A percentile compares a stretch with the other conserved stretches of the same genome.
Evolutionary conservation across 495 filamentous ascomycete genomes (phyloP).

Genomic region (Trichoderma gamsii): DNA sequence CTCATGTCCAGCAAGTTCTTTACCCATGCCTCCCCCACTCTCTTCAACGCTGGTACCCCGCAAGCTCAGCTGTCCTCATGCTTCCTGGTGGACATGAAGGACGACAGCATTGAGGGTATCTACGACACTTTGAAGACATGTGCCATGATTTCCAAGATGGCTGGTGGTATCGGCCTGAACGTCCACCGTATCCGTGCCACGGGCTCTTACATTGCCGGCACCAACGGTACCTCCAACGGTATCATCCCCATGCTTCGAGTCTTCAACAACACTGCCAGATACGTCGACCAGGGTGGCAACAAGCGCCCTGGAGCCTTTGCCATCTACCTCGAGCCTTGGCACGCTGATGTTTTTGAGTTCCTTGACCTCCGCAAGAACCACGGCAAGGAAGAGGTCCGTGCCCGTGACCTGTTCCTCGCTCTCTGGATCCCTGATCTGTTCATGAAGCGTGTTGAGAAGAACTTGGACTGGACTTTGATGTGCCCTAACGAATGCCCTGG

Average conservation of each 20-base stretch:
- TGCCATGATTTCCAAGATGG: conserved; percentile 99
- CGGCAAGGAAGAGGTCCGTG: conserved; percentile 95
- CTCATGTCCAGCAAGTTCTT: conserved; percentile 97
- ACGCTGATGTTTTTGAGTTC: conserved; percentile 95
- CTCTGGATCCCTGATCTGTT: conserved; percentile 98
- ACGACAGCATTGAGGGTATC: conserved; percentile 98
- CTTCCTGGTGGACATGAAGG: conserved; percentile 98
- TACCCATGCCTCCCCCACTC: conserved; percentile 93
- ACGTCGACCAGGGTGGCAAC: conserved; percentile 98
- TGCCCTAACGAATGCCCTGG: conserved; percentile 94
- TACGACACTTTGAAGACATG: conserved; percentile 99
- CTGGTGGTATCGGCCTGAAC: conserved; percentile 93
- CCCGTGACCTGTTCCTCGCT: conserved; percentile 95
- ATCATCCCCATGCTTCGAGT: conserved; percentile 97
- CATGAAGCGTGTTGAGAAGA: conserved; percentile 98
- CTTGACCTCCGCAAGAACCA: conserved; percentile 98
- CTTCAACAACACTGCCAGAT: conserved; percentile 97
- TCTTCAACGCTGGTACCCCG: conserved; percentile 96
- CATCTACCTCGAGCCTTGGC: conserved; percentile 99
- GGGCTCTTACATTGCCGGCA: conserved; percentile 94
- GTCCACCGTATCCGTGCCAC: conserved; percentile 94
- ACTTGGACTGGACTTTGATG: conserved; percentile 94
- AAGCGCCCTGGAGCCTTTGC: conserved; percentile 98
- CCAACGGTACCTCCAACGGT: conserved; percentile 95
- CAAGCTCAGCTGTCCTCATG: conserved; percentile 90